Evolutionary conservation across 345 rosid genomes (phyloP), one percentile per base, ranked within the genome.

Genomic region (Aquilaria yunnanensis): DNA sequence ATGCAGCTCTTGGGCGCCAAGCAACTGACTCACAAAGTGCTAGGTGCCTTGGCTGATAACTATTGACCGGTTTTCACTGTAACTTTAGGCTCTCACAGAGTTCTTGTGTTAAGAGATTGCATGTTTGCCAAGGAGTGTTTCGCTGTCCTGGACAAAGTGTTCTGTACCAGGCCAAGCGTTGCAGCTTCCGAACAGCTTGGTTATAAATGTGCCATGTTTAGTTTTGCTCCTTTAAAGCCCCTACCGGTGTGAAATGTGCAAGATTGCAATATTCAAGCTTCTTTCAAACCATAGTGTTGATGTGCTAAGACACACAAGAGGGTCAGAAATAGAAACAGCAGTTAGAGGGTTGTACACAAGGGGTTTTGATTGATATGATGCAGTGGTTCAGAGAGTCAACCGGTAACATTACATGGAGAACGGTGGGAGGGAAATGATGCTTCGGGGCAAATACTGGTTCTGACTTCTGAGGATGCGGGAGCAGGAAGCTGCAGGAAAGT

Each of bases 161-260:
- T 81, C 47, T 57, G 71, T 0, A 46, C 33, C 16, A 68, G 72
- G 43, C 79, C 78, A 6, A 10, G 9, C 13, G 12, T 55, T 16
- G n/a, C 64, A 6, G 81, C 83, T 41, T 63, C 77, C 5, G 72
- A 65, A 63, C 68, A 72, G 0, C 55, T 76, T 16, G 72, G 78
- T 41, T 81, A 70, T 54, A 2, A 70, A 43, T 59, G 33, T 30
- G 79, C 80, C 33, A 76, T 78, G 83, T 72, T 78, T 11, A 79
- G 81, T 2, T 70, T 78, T 7, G 74, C 79, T 51, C 78, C 83
- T 53, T 23, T 78, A 76, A 2, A 74, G 85, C 0, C 11, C 64
- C 46, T 74, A 70, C 74, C 76, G 81, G 78, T 69, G 70, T 3
- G 81, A 81, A 59, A 74, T 74, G 67, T 75, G 68, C 29, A 78